Conservation (phyloP, 306 rosid species). For the Cotoneaster glaucophyllus region DNA sequence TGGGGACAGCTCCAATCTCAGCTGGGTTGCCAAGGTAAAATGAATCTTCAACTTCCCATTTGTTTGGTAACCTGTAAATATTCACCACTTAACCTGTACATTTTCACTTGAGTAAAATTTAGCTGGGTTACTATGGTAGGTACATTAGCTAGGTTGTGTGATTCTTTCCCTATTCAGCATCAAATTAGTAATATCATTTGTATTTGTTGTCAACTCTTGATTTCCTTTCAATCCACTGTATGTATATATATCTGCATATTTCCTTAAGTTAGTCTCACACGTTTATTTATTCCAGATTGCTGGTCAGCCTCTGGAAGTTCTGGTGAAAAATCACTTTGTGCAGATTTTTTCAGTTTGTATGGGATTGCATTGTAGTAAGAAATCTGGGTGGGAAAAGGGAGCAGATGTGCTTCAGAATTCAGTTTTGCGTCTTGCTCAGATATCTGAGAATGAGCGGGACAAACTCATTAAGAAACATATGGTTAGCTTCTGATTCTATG, state of each 20-base stretch:
- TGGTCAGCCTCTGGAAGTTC: slow-evolving; percentile 53
- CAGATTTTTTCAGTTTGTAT: slow-evolving; percentile 68
- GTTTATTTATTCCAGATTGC: slow-evolving; percentile 51
- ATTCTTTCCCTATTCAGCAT: neutral
- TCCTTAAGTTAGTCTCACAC: slow-evolving; percentile 16
- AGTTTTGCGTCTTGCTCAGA: slow-evolving; percentile 58
- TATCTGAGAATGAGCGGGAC: slow-evolving; percentile 78
- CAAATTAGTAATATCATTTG: neutral
- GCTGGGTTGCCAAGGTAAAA: slow-evolving; percentile 71
- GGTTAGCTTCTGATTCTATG: slow-evolving; percentile 42
- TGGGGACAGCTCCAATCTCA: slow-evolving; percentile 53
- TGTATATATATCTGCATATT: neutral
- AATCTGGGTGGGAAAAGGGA: slow-evolving; percentile 60
- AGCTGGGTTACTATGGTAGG: neutral
- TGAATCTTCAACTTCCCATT: slow-evolving; percentile 6
- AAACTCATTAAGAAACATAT: slow-evolving; percentile 73
- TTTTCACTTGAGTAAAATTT: neutral
- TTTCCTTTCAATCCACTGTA: neutral
- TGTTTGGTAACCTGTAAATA: neutral
- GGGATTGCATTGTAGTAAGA: slow-evolving; percentile 71
- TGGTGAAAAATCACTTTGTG: slow-evolving; percentile 63
- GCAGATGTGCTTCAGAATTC: slow-evolving; percentile 67
- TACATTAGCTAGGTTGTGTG: neutral
- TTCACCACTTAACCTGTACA: too few species aligned
- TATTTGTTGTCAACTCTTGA: neutral